Evolutionary conservation across 108 stramenopile genomes (phyloP).

Genomic region (Skeletonema marinoi): DNA sequence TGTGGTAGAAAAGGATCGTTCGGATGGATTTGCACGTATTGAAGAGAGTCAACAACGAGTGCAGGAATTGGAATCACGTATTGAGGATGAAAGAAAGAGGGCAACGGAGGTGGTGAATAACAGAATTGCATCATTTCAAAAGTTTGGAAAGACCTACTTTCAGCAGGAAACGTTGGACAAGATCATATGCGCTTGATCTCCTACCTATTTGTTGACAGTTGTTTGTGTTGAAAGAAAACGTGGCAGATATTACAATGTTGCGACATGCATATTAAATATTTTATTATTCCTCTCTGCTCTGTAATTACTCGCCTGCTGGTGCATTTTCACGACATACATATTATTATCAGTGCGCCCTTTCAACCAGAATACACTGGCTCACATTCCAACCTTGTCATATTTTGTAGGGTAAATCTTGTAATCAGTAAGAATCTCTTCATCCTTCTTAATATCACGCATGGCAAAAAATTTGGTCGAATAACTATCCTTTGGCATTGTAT

Average conservation of each 20-base stretch:
- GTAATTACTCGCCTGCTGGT: too few species aligned
- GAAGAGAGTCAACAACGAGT: constrained; percentile 78
- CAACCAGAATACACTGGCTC: neutral
- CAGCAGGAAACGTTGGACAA: constrained; percentile 2
- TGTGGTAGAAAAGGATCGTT: constrained; percentile 74
- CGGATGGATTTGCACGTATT: constrained; percentile 75
- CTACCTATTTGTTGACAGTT: neutral
- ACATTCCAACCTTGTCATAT: neutral
- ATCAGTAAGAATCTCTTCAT: neutral
- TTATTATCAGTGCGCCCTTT: too few species aligned
- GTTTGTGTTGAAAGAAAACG: neutral
- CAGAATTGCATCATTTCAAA: constrained; percentile 26
- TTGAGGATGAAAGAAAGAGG: constrained; percentile 55
- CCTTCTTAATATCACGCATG: neutral
- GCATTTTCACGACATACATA: too few species aligned
- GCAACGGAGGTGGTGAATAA: constrained; percentile 43
- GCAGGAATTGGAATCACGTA: constrained; percentile 49
- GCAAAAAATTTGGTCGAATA: neutral
- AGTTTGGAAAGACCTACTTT: constrained; percentile 30
- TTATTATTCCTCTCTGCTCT: neutral
- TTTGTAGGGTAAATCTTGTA: neutral
- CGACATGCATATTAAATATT: neutral
- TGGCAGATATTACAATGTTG: neutral
- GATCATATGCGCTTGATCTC: neutral
- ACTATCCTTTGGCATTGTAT: neutral